Percentiles rank a stretch among this genome's conserved stretches.
phyloP scores from a whole-genome alignment of 768 basidiomycete genomes.

The Russula sp. region DNA sequence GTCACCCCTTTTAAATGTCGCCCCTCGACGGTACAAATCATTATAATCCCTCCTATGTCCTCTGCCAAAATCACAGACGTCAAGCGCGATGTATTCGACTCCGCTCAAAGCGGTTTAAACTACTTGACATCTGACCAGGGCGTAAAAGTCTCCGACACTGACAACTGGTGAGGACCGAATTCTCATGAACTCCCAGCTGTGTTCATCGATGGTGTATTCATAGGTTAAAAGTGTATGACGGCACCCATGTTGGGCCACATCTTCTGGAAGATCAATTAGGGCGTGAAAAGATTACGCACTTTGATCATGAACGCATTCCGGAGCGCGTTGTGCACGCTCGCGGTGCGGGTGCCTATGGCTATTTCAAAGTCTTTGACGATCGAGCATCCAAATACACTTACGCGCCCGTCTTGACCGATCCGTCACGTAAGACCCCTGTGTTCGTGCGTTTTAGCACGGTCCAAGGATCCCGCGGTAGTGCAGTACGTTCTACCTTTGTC shows the following conservation, averaged over 20 bases:
- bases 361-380: constrained; percentile 71
- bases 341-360: constrained; percentile 77
- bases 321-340: constrained; percentile 68
- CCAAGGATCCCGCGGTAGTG: constrained; percentile 74
- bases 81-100: constrained; percentile 37
- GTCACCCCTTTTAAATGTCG: background rate
- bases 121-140: constrained; percentile 62
- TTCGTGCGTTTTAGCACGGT: constrained; percentile 89
- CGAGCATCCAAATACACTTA: constrained; percentile 67
- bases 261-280: constrained; percentile 76
- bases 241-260: constrained; percentile 56
- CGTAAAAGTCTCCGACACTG: constrained; percentile 55
- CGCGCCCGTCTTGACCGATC: constrained; percentile 69
- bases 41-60: background rate
- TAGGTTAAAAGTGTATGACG: constrained; percentile 56
- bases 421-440: constrained; percentile 66
- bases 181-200: background rate
- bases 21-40: background rate
- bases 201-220: constrained; percentile 32
- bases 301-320: constrained; percentile 88
- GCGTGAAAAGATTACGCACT: constrained; percentile 72
- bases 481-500: constrained; percentile 48
- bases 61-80: constrained; percentile 33
- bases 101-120: constrained; percentile 26
- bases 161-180: constrained; percentile 52